Evolutionary conservation across 257 asterid genomes (phyloP), one percentile per base, ranked within the genome.

Genomic region (Haberlea rhodopensis): DNA sequence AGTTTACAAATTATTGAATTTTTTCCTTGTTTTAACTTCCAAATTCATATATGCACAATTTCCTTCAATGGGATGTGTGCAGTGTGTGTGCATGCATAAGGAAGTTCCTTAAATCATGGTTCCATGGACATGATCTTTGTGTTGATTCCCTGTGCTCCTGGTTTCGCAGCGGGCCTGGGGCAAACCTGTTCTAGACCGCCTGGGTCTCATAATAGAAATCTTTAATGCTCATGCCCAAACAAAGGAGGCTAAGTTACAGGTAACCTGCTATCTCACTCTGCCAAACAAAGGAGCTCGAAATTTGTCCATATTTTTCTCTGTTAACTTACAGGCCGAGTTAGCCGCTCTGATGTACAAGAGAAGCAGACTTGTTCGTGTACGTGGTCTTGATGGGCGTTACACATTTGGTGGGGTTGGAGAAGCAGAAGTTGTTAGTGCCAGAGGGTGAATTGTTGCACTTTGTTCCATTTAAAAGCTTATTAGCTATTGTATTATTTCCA

Each of bases 191-290:
- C 65, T 94, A 70, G 99, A 89, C 77, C 95, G 96, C 22, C 84
- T 94, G 40, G 91, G 96, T 63, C 89, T 94, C 62, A 94, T 94
- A 63, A 89, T 92, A 75, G 96, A 87, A 79, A 90, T 94, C 72
- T 94, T 94, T 68, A 87, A 90, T 76, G 99, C 99, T 64, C 99
- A 90, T 82, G 99, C 99, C 64, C 96, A 86, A 79, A 94, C 99
- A 48, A 94, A 94, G 82, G 99, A 94, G 79, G 99, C 95, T 58
- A 94, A 87, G 74, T 74, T 90, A 63, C 97, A 92, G 91, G 99
- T 87, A 55, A 53, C 60, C 11, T 40, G 46, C 71, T 66, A 59
- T 77, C 57, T 45, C 48, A 58, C 64, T 60, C 54, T 60, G 18
- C 27, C 11, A 34, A 48, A 53, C 11, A 23, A 66, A 48, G 62